A percentile compares a stretch with the other conserved stretches of the same genome.
phyloP scores from a whole-genome alignment of 148 eudicot genomes.

The Rheum nobile region DNA sequence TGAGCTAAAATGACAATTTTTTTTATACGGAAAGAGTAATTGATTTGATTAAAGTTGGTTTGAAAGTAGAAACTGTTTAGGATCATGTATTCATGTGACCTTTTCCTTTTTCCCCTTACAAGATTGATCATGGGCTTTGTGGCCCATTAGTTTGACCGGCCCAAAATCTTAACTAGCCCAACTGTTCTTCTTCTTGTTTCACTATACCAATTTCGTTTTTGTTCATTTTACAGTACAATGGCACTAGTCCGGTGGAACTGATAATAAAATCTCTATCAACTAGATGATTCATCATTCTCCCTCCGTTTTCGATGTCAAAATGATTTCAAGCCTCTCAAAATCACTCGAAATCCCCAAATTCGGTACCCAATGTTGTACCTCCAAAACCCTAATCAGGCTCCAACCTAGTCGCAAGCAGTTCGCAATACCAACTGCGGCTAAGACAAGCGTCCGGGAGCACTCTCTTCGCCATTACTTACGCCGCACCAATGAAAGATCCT shows the following conservation, averaged over 20 bases:
- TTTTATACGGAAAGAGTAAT: no score
- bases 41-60: no score
- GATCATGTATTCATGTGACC: no score
- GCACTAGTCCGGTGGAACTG: background rate
- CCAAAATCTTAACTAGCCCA: background rate
- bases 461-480: conserved; percentile 1
- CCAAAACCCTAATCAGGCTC: conserved; percentile 5
- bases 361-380: background rate
- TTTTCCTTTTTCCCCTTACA: no score
- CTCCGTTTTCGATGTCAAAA: conserved; percentile 4
- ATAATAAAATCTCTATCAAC: conserved; percentile 3
- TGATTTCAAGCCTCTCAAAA: conserved; percentile 9
- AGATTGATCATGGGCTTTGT: background rate
- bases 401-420: background rate
- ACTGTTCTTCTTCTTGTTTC: background rate
- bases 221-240: background rate
- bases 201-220: background rate
- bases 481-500: background rate
- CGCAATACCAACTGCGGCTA: background rate
- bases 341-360: background rate
- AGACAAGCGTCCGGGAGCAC: background rate
- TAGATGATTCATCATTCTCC: background rate
- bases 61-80: no score
- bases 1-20: no score
- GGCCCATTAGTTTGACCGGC: background rate